A percentile compares a stretch with the other conserved stretches of the same genome.
These are phyloP conservation scores for Hordeum pubiflorum DNA, from an alignment of 202 grass and related monocot species.

Conservation along the genomic window DNA sequence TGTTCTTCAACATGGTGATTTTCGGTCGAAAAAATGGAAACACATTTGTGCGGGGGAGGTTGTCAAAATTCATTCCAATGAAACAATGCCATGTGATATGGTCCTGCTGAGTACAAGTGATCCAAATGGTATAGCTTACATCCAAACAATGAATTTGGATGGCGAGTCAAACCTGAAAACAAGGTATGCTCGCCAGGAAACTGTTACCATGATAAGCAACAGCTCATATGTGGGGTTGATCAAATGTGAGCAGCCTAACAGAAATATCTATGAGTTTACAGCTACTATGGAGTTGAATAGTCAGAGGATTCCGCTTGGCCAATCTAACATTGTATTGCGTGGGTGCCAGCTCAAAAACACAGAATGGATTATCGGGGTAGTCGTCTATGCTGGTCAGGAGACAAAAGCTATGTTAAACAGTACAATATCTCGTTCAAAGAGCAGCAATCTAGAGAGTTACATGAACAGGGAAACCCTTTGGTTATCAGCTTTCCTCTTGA, in stretches of 20 bases:
- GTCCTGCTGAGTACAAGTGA: constrained; percentile 86
- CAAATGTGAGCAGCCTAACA: constrained; percentile 91
- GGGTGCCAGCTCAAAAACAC: constrained; percentile 98
- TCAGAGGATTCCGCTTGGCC: constrained; percentile 80
- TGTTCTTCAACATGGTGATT: constrained; percentile 76
- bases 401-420: constrained; percentile 99
- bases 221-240: constrained; percentile 64
- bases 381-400: constrained; percentile 97
- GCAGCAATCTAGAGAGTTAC: constrained; percentile 91
- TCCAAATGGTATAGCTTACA: constrained; percentile 98
- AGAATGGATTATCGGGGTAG: constrained; percentile 87
- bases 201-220: constrained; percentile 47
- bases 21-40: constrained; percentile 90
- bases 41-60: constrained; percentile 84
- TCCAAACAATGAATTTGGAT: constrained; percentile 99
- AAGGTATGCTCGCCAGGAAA: constrained; percentile 97
- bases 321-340: constrained; percentile 93
- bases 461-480: constrained; percentile 99
- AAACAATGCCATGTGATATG: constrained; percentile 96
- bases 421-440: constrained; percentile 93
- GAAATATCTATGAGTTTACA: constrained; percentile 98
- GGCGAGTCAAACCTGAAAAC: constrained; percentile 99
- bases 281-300: constrained; percentile 86
- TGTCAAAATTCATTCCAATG: constrained; percentile 82
- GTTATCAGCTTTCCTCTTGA: constrained; percentile 92